Evolutionary conservation across 2,329 filamentous ascomycete species (phyloP).

Genomic region (Apiospora saccharicola): DNA sequence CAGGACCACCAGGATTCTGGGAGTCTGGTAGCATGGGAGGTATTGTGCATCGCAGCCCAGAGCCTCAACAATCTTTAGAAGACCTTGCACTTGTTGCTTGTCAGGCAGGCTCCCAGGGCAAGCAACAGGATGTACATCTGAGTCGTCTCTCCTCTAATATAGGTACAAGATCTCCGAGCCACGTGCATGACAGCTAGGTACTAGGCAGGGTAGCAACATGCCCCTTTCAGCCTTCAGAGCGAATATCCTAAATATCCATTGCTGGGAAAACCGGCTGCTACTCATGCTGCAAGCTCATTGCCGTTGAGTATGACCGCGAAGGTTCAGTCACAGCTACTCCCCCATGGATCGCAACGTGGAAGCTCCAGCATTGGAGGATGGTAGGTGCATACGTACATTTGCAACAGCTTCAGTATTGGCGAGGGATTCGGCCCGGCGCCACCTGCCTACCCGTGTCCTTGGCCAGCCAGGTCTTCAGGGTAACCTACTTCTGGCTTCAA

Average conservation of each 20-base stretch:
- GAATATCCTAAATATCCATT: neutral
- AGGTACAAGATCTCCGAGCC: neutral
- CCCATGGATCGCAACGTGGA: neutral
- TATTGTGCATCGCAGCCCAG: neutral
- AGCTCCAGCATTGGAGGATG: neutral
- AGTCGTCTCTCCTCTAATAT: neutral
- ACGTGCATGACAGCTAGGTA: conserved; percentile 1
- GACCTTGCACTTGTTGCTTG: neutral
- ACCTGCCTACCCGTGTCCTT: neutral
- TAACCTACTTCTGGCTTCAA: neutral
- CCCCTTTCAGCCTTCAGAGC: neutral
- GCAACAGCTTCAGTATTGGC: neutral
- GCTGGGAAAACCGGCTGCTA: neutral
- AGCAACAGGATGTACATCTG: neutral
- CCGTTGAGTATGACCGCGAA: neutral
- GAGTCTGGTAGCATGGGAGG: neutral
- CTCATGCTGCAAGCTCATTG: neutral
- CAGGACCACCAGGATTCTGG: neutral
- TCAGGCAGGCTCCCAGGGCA: neutral
- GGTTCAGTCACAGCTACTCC: neutral
- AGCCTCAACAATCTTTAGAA: conserved; percentile 11
- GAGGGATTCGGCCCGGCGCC: neutral
- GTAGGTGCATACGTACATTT: neutral
- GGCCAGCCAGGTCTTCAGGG: neutral
- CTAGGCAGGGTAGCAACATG: neutral